Evolutionary conservation across 1,284 basidiomycete species (phyloP), one percentile per base, ranked within the genome.

Genomic region (Ustilago hordei): DNA sequence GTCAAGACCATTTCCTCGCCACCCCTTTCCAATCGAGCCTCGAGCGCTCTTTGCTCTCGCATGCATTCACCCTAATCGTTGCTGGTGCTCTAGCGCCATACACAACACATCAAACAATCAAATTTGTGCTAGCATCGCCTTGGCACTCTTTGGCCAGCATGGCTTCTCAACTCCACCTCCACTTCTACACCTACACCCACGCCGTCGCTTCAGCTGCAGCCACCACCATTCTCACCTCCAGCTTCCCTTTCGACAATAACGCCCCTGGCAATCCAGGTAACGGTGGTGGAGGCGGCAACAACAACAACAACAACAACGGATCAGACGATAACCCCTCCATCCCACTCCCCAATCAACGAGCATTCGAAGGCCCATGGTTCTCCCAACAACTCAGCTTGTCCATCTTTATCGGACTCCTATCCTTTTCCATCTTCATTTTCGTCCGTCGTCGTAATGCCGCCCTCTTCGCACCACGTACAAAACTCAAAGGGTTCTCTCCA

Each of bases 401-500:
- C 4, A 87, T 91, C 32, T 87, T 89, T 17, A 91, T 99, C 70
- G 97, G 96, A 2, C 50, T 94, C 3, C 85, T 89, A 6, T 93
- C 93, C 0, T 94, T 98, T 87, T 84, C 97, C 28, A 84, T 94
- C 13, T 99, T 99, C 87, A 95, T 93, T 15, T 92, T 95, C 81
- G 91, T 92, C 72, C 89, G 96, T 13, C 93, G 91, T 5, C 89
- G 93, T 84, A 96, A 93, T 92, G 93, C 94, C 12, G 88, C 97
- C 13, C 88, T 94, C 4, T 98, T 95, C 86, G 94, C 95, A 23
- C 94, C 95, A 0, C 89, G 96, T 64, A 97, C 96, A 0, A 95
- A 95, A 87, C 89, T 98, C 54, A 96, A 96, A 88, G 95, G 95
- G 3, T 95, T 95, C 87, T 94, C 94, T 5, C 93, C 94, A 17